Evolutionary conservation across 31 red algal species (phyloP), one percentile per base, ranked within the genome.

Genomic region (Endocladia muricata): DNA sequence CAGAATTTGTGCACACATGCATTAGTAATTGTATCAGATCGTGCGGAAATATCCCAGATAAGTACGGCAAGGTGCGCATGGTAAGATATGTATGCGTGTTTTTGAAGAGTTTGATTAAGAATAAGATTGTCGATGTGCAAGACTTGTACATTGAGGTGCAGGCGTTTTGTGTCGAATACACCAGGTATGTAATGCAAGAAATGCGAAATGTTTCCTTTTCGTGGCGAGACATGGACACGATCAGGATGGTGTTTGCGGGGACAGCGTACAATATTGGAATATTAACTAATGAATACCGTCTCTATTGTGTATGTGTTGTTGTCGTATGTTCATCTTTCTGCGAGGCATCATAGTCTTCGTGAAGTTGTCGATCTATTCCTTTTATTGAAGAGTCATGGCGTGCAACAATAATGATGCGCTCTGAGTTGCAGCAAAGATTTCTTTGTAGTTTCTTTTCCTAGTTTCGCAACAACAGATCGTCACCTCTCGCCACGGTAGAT

Each of bases 131-230:
- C 41, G 76, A 88, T 48, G 75, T 88, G 23, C 88, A 96, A 61
- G 88, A 91, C 73, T 37, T 96, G 17, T 81, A 88, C 30, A 70
- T 80, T 40, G 93, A 96, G 67, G 88, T 96, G 3, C 93, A 96
- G 55, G 81, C 74, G 21, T 96, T 96, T 74, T 96, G 93, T 58
- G 88, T 91, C 55, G 88, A 86, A 22, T n/a, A n/a, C n/a, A n/a
- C n/a, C n/a, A n/a, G n/a, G n/a, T n/a, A n/a, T 89, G n/a, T n/a
- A n/a, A n/a, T n/a, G n/a, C n/a, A n/a, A n/a, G n/a, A n/a, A n/a
- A n/a, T n/a, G n/a, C n/a, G n/a, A n/a, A n/a, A n/a, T n/a, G n/a
- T n/a, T n/a, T n/a, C n/a, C n/a, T n/a, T n/a, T n/a, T n/a, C n/a
- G n/a, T n/a, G n/a, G n/a, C n/a, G n/a, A n/a, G n/a, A n/a, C n/a